Percentiles rank a stretch among this genome's conserved stretches.
These are phyloP conservation scores for Claviceps digitariae DNA, from an alignment of 2,329 filamentous ascomycete genomes.

Conservation along the genomic window DNA sequence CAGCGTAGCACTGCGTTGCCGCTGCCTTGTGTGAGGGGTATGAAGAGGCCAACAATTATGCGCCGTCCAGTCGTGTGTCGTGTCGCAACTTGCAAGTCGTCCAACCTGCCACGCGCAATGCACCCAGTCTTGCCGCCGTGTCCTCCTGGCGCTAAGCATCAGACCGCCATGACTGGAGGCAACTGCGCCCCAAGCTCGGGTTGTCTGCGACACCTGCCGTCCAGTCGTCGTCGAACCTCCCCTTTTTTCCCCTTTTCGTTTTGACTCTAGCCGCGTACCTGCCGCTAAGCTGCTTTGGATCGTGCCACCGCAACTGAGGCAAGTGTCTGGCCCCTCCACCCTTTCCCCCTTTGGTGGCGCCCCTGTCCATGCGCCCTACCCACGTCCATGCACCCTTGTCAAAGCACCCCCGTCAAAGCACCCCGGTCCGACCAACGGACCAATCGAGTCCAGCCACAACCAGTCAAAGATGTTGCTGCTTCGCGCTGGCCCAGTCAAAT, in stretches of 20 bases:
- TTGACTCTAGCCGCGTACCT: not conserved
- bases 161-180: no score
- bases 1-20: no score
- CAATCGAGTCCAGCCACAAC: not conserved
- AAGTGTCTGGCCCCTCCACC: not conserved
- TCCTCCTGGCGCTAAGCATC: not conserved
- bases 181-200: not conserved
- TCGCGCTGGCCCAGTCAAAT: not conserved
- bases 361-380: no score
- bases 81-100: not conserved
- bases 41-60: no score
- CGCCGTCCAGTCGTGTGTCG: not conserved
- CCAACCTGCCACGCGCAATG: not conserved
- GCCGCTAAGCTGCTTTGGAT: slow-evolving; percentile 4
- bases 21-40: no score
- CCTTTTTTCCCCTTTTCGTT: not conserved
- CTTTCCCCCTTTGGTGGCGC: not conserved
- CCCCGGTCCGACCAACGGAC: not conserved
- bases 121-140: not conserved
- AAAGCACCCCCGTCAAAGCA: not conserved
- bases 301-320: not conserved
- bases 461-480: not conserved
- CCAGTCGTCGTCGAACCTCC: not conserved
- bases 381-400: not conserved
- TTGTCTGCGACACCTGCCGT: not conserved